These are phyloP conservation scores for Cercophora newfieldiana DNA, from an alignment of 495 filamentous ascomycete genomes.

Conservation along the genomic window DNA sequence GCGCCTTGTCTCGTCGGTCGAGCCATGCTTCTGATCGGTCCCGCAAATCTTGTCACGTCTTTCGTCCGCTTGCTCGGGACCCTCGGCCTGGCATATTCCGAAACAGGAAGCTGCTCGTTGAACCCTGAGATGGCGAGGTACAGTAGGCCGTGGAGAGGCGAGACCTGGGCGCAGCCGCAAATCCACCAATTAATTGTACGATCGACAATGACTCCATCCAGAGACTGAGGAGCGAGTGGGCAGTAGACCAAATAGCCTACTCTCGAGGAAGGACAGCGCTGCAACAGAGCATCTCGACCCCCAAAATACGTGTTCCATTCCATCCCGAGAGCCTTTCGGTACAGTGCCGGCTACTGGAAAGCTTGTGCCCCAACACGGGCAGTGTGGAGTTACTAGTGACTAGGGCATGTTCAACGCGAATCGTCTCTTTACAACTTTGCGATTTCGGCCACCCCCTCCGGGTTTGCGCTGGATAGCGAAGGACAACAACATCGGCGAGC, in stretches of 20 bases:
- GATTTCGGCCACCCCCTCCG: not conserved
- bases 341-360: too few species aligned
- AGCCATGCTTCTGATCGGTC: not conserved
- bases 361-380: too few species aligned
- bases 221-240: too few species aligned
- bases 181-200: not conserved
- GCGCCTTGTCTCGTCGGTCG: not conserved
- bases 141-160: too few species aligned
- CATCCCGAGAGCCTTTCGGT: too few species aligned
- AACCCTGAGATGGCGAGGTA: too few species aligned
- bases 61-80: not conserved
- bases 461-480: not conserved
- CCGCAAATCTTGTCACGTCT: too few species aligned
- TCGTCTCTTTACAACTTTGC: not conserved
- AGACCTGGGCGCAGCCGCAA: conserved; percentile 9
- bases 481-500: not conserved
- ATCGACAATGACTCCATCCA: not conserved
- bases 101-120: conserved; percentile 16
- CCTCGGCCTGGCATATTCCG: not conserved
- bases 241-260: too few species aligned
- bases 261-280: too few species aligned
- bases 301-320: too few species aligned
- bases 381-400: too few species aligned
- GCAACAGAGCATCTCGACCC: too few species aligned
- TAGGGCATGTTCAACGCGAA: not conserved